These are phyloP conservation scores for Exutisphaerella laricina DNA, from an alignment of 2,329 filamentous ascomycete genomes.

Conservation along the genomic window DNA sequence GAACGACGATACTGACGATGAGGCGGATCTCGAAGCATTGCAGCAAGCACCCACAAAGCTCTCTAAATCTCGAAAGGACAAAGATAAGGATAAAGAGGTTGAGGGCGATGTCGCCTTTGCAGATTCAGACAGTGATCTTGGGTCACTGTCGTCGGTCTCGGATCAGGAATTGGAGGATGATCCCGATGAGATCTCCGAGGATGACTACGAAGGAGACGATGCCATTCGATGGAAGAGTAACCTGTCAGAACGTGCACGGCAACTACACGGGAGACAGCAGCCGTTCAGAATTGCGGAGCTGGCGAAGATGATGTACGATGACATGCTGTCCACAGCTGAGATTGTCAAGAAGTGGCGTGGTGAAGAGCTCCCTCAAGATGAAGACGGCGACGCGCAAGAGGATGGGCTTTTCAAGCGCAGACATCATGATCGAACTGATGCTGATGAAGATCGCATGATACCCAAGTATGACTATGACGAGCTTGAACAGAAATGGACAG, in stretches of 20 bases:
- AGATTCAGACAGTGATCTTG: conserved; percentile 93
- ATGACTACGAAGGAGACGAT: conserved; percentile 64
- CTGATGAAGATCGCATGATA: conserved; percentile 68
- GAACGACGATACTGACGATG: conserved; percentile 50
- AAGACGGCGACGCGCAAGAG: conserved; percentile 55
- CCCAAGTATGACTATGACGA: conserved; percentile 74
- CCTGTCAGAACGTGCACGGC: conserved; percentile 67
- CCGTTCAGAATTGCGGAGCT: conserved; percentile 77
- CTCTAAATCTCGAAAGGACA: conserved; percentile 48
- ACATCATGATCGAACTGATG: conserved; percentile 45
- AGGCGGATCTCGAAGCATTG: conserved; percentile 42
- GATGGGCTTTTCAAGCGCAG: conserved; percentile 61
- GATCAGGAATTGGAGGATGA: conserved; percentile 50
- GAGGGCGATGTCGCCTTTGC: conserved; percentile 81
- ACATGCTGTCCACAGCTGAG: conserved; percentile 66
- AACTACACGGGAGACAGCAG: conserved; percentile 62
- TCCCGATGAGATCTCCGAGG: conserved; percentile 44
- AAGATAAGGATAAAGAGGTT: conserved; percentile 46
- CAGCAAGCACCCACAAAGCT: conserved; percentile 42
- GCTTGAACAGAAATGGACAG: conserved; percentile 79
- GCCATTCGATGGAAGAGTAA: conserved; percentile 83
- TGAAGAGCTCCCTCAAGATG: conserved; percentile 50
- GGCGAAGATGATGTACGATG: conserved; percentile 83
- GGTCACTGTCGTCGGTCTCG: conserved; percentile 67
- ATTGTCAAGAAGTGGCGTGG: conserved; percentile 78